Percentiles rank a stretch among this genome's conserved stretches.
Conservation (phyloP, 1,139 yeast species). For the Scheffersomyces lignicola region DNA sequence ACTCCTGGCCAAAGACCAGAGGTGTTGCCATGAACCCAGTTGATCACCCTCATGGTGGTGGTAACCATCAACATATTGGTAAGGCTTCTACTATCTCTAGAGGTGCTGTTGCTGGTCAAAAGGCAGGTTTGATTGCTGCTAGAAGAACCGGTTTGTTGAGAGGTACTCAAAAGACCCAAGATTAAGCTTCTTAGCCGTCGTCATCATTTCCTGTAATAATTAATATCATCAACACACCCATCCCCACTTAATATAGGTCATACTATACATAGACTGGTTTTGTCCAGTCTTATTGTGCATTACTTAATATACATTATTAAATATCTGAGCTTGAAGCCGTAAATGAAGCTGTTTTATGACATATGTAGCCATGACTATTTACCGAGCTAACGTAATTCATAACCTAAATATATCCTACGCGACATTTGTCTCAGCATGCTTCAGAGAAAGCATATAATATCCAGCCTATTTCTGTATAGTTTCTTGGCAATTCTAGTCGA, state of each 20-base stretch:
- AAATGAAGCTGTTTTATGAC: too few relatives aligned
- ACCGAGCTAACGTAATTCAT: too few relatives aligned
- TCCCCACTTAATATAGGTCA: too few relatives aligned
- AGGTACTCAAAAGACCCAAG: constrained; percentile 99
- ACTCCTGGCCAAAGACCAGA: constrained; percentile 99
- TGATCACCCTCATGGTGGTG: constrained; percentile 99
- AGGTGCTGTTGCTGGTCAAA: constrained; percentile 99
- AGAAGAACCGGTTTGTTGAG: constrained; percentile 99
- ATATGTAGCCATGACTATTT: too few relatives aligned
- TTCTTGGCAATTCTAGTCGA: too few relatives aligned
- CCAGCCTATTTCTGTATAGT: too few relatives aligned
- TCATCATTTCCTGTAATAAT: neutral
- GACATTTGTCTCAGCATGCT: too few relatives aligned
- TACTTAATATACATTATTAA: constrained; percentile 4
- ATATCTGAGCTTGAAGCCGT: too few relatives aligned
- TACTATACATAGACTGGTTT: constrained; percentile 2
- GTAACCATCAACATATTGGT: constrained; percentile 99
- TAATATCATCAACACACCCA: too few relatives aligned
- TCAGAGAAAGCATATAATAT: too few relatives aligned
- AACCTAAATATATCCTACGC: too few relatives aligned
- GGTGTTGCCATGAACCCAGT: constrained; percentile 99
- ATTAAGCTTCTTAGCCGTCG: constrained; percentile 29
- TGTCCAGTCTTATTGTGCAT: constrained; percentile 3
- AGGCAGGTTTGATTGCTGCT: constrained; percentile 99
- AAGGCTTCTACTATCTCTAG: constrained; percentile 99